These are phyloP conservation scores for Syncephalis fuscata DNA, from an alignment of 371 early-diverging fungal species.

Conservation along the genomic window DNA sequence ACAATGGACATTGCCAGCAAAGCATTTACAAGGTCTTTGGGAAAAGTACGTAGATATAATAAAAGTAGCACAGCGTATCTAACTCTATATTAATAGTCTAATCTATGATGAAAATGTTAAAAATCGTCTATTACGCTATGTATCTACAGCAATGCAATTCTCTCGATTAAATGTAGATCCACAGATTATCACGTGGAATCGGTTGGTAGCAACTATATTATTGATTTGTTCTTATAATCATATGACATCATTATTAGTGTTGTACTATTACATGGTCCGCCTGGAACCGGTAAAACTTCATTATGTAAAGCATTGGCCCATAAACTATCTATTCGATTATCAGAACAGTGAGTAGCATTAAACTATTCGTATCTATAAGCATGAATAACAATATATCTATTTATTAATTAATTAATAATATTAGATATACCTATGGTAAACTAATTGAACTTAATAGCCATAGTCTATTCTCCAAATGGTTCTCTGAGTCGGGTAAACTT, in stretches of 20 bases:
- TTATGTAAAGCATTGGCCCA: constrained; percentile 45
- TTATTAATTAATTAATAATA: not conserved
- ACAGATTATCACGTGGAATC: constrained; percentile 28
- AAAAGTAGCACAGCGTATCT: not conserved
- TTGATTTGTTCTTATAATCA: not conserved
- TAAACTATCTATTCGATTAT: constrained; percentile 36
- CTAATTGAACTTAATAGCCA: constrained; percentile 51
- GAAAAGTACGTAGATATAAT: constrained; percentile 14
- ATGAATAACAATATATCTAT: not conserved
- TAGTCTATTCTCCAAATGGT: constrained; percentile 50
- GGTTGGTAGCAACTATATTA: constrained; percentile 6
- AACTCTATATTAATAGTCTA: constrained; percentile 10
- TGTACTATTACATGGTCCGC: constrained; percentile 44
- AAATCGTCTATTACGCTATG: constrained; percentile 24
- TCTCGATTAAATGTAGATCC: constrained; percentile 27
- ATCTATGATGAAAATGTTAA: constrained; percentile 30
- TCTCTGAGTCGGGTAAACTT: constrained; percentile 41
- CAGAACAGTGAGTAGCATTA: constrained; percentile 12
- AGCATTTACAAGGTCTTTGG: constrained; percentile 29
- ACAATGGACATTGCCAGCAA: constrained; percentile 16
- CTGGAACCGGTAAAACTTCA: constrained; percentile 56
- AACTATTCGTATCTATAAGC: not conserved
- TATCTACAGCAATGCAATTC: constrained; percentile 31
- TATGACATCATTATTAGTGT: constrained; percentile 12
- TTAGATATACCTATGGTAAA: constrained; percentile 19